Conservation (phyloP, 1,284 basidiomycete species). For the Boletus mariae region DNA sequence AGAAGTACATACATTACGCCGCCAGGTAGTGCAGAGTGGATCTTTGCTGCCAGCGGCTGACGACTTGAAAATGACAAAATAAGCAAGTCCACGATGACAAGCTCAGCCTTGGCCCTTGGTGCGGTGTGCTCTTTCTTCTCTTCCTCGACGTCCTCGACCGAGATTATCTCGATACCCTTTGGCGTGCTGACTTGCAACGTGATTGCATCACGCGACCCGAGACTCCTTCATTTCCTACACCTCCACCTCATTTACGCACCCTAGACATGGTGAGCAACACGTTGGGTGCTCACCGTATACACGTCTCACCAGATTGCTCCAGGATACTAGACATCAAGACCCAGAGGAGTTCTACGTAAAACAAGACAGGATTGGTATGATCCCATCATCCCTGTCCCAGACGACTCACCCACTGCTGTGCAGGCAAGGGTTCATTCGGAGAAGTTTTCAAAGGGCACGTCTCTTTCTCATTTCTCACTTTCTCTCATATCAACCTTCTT, state of each 20-base stretch:
- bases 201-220: slow-evolving; percentile 17
- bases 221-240: slow-evolving; percentile 1
- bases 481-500: background rate
- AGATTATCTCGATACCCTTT: slow-evolving; percentile 1
- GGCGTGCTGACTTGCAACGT: slow-evolving; percentile 6
- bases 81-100: slow-evolving; percentile 20
- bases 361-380: slow-evolving; percentile 90
- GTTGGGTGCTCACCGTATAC: background rate
- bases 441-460: slow-evolving; percentile 94
- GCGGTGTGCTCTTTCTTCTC: slow-evolving; percentile 2
- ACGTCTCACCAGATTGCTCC: slow-evolving; percentile 10
- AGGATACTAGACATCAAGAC: slow-evolving; percentile 75
- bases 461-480: background rate
- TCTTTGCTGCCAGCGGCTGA: slow-evolving; percentile 21
- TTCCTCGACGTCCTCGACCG: slow-evolving; percentile 6
- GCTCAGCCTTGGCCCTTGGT: slow-evolving; percentile 1
- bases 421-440: slow-evolving; percentile 94
- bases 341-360: slow-evolving; percentile 95
- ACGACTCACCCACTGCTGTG: slow-evolving; percentile 9
- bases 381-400: slow-evolving; percentile 19
- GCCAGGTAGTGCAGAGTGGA: background rate
- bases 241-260: background rate
- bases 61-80: slow-evolving; percentile 33
- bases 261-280: slow-evolving; percentile 20
- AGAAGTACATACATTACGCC: too few species aligned